A percentile compares a stretch with the other conserved stretches of the same genome.
Conservation (phyloP, 2,329 filamentous ascomycete genomes). For the Trichoderma pleuroti region DNA sequence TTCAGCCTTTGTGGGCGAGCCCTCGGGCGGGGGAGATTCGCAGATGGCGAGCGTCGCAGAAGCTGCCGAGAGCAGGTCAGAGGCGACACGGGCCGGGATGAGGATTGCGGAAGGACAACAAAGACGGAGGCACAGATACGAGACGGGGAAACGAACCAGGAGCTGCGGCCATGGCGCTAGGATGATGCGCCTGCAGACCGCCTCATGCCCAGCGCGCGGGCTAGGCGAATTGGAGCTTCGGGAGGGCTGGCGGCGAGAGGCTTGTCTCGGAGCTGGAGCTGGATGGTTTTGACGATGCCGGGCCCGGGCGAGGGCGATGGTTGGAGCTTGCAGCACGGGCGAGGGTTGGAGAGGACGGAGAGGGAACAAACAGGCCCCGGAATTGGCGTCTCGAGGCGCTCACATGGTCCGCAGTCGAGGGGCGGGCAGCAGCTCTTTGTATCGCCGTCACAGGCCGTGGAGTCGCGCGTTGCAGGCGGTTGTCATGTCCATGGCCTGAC, state of each 20-base stretch:
- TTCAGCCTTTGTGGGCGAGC: background rate
- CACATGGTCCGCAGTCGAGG: conserved; percentile 13
- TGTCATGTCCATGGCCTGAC: conserved; percentile 14
- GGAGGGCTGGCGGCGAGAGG: background rate
- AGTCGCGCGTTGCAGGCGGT: conserved; percentile 10
- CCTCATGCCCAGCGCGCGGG: conserved; percentile 22
- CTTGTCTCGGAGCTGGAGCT: background rate
- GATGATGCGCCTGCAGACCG: conserved; percentile 20
- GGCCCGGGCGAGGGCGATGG: background rate
- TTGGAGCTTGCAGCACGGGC: background rate
- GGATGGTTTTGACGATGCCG: background rate
- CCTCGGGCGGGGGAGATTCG: conserved; percentile 9
- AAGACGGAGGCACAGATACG: background rate
- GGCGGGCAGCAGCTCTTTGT: conserved; percentile 9
- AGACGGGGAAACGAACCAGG: conserved; percentile 26
- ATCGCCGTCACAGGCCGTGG: conserved; percentile 1
- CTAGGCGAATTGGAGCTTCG: conserved; percentile 6
- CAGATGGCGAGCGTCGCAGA: conserved; percentile 19
- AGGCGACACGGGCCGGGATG: conserved; percentile 4
- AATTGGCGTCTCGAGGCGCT: conserved; percentile 13
- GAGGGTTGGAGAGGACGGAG: background rate
- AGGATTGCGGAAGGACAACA: background rate
- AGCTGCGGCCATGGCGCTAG: conserved; percentile 29
- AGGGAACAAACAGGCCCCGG: conserved; percentile 8
- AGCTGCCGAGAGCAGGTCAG: conserved; percentile 24